Conservation (phyloP, 495 filamentous ascomycete genomes). For the Platismatia glauca region DNA sequence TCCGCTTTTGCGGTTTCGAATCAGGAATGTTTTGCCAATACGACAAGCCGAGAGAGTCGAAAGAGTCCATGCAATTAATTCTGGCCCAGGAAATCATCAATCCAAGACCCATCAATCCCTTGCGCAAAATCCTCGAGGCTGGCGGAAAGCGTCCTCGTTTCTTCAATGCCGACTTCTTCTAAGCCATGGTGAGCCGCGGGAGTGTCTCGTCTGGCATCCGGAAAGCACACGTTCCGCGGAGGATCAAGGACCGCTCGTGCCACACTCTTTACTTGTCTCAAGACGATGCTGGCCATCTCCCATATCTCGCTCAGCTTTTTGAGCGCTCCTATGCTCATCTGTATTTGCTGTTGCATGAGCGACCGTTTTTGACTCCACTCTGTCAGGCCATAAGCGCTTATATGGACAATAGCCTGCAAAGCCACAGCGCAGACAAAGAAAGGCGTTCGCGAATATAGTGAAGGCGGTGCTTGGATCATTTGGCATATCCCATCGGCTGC, state of each 20-base stretch:
- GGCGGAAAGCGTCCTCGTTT: not conserved
- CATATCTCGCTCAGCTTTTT: conserved; percentile 65
- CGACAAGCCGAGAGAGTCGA: not conserved
- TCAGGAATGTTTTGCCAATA: not conserved
- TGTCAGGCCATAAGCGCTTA: conserved; percentile 61
- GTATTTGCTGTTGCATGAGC: conserved; percentile 61
- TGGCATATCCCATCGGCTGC: conserved; percentile 69
- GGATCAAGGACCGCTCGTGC: conserved; percentile 42
- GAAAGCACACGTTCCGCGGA: not conserved
- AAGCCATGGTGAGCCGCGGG: not conserved
- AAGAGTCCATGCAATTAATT: not conserved
- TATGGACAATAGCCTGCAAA: conserved; percentile 49
- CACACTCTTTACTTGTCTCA: conserved; percentile 65
- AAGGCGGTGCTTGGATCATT: conserved; percentile 66
- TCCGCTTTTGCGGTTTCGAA: not conserved
- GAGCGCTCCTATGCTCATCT: conserved; percentile 74
- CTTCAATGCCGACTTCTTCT: not conserved
- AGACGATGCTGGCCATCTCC: conserved; percentile 64
- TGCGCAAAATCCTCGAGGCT: not conserved
- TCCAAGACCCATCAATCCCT: not conserved
- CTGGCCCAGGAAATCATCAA: not conserved
- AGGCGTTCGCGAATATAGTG: conserved; percentile 69
- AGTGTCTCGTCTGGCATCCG: not conserved
- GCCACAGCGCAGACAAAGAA: conserved; percentile 80
- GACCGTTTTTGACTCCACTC: conserved; percentile 58